Percentiles rank a stretch among this genome's conserved stretches.
Conservation (phyloP, 2,329 filamentous ascomycete species). For the Seiridium cupressi region DNA sequence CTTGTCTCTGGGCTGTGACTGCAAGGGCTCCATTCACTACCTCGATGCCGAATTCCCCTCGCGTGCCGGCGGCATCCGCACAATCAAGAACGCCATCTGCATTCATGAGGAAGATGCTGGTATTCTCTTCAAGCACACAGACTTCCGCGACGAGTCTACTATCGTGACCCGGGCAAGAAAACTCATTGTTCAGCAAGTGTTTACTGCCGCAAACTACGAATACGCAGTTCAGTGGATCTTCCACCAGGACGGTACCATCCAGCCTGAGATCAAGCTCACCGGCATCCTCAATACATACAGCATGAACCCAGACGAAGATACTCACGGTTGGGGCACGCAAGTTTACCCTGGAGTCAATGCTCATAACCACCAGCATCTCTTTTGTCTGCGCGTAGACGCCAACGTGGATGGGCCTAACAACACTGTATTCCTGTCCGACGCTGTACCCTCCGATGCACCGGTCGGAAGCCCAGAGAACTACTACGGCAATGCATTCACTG, state of each 20-base stretch:
- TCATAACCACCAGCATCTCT: conserved; percentile 94
- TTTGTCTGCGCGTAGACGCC: conserved; percentile 84
- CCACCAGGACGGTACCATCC: conserved; percentile 79
- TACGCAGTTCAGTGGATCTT: conserved; percentile 55
- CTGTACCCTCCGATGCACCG: conserved; percentile 65
- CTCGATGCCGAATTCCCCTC: conserved; percentile 86
- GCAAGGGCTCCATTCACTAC: conserved; percentile 89
- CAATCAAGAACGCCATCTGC: conserved; percentile 91
- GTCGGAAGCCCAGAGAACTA: conserved; percentile 80
- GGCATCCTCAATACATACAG: conserved; percentile 91
- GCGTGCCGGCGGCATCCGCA: conserved; percentile 68
- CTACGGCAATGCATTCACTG: conserved; percentile 89
- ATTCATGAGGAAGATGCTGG: conserved; percentile 93
- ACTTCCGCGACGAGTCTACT: conserved; percentile 86
- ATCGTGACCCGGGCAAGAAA: conserved; percentile 86
- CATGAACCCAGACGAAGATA: conserved; percentile 77
- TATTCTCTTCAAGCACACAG: conserved; percentile 91
- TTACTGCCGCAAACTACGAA: conserved; percentile 95
- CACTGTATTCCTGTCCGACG: conserved; percentile 81
- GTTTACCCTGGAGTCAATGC: conserved; percentile 88
- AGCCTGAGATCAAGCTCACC: conserved; percentile 88
- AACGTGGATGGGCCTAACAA: conserved; percentile 85
- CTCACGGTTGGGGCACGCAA: conserved; percentile 84
- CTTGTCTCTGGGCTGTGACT: conserved; percentile 75
- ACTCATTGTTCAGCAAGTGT: conserved; percentile 85